Evolutionary conservation across 768 basidiomycete genomes (phyloP), one percentile per base, ranked within the genome.

Genomic region (Leucogyrophana mollusca): DNA sequence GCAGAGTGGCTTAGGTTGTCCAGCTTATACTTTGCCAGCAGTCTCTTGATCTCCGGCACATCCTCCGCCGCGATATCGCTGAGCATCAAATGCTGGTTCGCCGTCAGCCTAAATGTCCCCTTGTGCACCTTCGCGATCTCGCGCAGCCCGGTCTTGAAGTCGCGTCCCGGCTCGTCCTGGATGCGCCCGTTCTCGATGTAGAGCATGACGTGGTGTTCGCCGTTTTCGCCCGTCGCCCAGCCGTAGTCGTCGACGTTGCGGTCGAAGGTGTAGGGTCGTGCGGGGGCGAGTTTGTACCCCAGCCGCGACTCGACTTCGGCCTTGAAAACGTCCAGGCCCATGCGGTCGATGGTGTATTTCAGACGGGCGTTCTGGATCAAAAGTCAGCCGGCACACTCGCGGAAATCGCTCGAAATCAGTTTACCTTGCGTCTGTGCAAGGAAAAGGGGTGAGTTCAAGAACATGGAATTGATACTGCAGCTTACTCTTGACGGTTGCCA

Each of bases 171-270:
- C 65, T 94, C 92, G 66, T 98, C 94, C 66, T 93, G 85, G n/a
- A 99, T 80, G 17, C 95, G 90, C 16, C 96, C 95, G 59, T 99
- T 99, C 73, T 99, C 96, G 64, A 99, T 88, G 68, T 94, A 98
- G 66, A 87, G 73, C 41, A 87, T 92, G 67, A 93, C 94, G 66
- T 98, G 93, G 60, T 93, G 87, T 54, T 76, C 82, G 50, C 93
- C 94, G 57, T 97, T 85, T 58, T 86, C 76, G 43, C 92, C 93
- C 14, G 80, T 85, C 45, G 80, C 71, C 96, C 96, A 99, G 35
- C 96, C 96, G 55, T 82, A 98, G 62, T 94, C 85, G 66, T 99
- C 96, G 56, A 93, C 70, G 69, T 97, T 98, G 53, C 82, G 76
- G 56, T 91, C 83, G 64, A 99, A 97, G 23, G 76, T 68, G 74